phyloP scores from a whole-genome alignment of 371 early-diverging fungal species.

The Amoeboradix gromovi region DNA sequence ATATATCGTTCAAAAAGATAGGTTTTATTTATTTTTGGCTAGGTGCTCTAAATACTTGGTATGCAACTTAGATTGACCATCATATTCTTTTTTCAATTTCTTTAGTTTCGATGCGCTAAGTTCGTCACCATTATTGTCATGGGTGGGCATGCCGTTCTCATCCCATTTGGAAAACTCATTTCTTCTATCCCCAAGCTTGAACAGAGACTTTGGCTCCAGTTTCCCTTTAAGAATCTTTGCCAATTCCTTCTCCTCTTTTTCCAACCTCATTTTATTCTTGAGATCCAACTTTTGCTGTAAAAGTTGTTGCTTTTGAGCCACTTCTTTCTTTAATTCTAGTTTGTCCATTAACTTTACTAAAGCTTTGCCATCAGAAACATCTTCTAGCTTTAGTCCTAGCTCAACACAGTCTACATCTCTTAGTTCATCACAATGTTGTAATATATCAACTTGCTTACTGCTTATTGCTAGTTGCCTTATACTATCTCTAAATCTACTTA shows the following conservation, averaged over 20 bases:
- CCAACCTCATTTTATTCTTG: too few relatives aligned
- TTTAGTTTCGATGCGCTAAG: slow-evolving; percentile 48
- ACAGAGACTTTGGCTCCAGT: slow-evolving; percentile 41
- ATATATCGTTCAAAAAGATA: too few relatives aligned
- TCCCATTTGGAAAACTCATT: slow-evolving; percentile 46
- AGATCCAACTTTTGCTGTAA: too few relatives aligned
- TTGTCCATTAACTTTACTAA: slow-evolving; percentile 59
- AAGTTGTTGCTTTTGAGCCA: slow-evolving; percentile 17
- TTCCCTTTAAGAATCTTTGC: slow-evolving; percentile 45
- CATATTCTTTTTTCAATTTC: slow-evolving; percentile 57
- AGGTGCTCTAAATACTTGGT: slow-evolving; percentile 23
- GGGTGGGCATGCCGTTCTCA: slow-evolving; percentile 56
- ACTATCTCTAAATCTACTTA: neutral
- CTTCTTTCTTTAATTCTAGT: slow-evolving; percentile 31
- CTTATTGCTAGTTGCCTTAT: neutral
- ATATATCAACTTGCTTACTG: slow-evolving; percentile 20
- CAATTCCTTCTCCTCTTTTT: slow-evolving; percentile 27
- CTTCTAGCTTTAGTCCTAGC: slow-evolving; percentile 63
- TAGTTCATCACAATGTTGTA: slow-evolving; percentile 45
- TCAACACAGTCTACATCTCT: slow-evolving; percentile 57
- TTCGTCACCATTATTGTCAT: slow-evolving; percentile 44
- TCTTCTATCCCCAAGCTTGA: slow-evolving; percentile 21
- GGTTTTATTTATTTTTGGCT: slow-evolving; percentile 12
- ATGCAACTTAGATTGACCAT: slow-evolving; percentile 52
- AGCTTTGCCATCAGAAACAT: slow-evolving; percentile 62